Evolutionary conservation across 257 asterid genomes (phyloP), one percentile per base, ranked within the genome.

Genomic region (Solanum corneliomulleri): DNA sequence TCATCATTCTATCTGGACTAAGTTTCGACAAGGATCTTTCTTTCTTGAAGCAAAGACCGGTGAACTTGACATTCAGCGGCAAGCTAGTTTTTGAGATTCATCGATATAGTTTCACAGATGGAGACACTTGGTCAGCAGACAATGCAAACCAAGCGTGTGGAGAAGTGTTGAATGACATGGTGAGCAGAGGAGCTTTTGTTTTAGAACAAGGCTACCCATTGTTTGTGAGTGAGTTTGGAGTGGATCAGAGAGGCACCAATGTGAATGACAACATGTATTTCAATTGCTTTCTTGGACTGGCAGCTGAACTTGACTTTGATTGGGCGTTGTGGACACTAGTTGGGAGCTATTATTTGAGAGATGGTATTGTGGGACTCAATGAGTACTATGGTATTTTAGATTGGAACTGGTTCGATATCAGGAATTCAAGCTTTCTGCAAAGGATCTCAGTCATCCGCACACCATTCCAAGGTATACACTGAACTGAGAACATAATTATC

Each of bases 251-350:
- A 91, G 99, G 99, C 12, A 92, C 66, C 3, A 95, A 97, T 69
- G 98, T 91, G 87, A 97, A 97, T 44, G 99, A 97, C 89, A 97
- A 96, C 62, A 92, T 98, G 91, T 96, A 66, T 89, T 88, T 97
- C 89, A 95, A 95, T 83, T 97, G 99, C 84, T 93, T 97, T 87
- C 87, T 94, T 95, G 99, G 98, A 14, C 92, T 95, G 95, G 99
- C 99, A 23, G 98, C 99, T 77, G 97, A 95, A 74, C 81, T 86
- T 49, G 99, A 97, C 86, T 71, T 95, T 58, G 99, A 97, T 39
- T 96, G 98, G 99, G 98, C 99, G 27, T 47, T 95, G 71, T 96
- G 99, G 99, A 92, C 96, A 83, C 95, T 96, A 21, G 92, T 88
- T 11, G 99, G 99, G 27, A 97, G 99, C 86, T 95, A 97, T 68